Evolutionary conservation across 1,139 yeast species (phyloP).

Genomic region (Eremothecium cymbalariae): DNA sequence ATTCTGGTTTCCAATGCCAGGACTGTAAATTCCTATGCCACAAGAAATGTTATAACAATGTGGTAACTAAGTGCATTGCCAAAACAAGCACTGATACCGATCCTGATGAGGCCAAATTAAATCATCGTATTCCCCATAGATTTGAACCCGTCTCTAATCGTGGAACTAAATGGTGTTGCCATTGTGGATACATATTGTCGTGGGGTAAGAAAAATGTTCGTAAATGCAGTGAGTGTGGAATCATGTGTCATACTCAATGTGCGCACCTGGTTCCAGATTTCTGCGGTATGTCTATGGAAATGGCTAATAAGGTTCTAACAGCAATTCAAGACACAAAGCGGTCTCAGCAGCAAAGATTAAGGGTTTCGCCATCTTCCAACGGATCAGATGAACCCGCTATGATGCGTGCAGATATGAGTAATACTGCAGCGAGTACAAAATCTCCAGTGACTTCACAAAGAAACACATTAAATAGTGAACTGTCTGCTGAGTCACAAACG

Average conservation of each 20-base stretch:
- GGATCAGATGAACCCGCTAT: too few species aligned
- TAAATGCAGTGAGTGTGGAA: constrained; percentile 90
- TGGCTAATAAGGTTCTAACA: constrained; percentile 80
- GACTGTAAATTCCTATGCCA: constrained; percentile 94
- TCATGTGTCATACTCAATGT: constrained; percentile 89
- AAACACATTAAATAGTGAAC: too few species aligned
- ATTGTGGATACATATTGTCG: constrained; percentile 92
- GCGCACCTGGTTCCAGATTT: constrained; percentile 93
- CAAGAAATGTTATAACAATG: constrained; percentile 86
- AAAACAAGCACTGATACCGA: constrained; percentile 79
- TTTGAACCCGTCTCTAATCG: constrained; percentile 84
- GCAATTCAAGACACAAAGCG: constrained; percentile 77
- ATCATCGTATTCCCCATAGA: constrained; percentile 94
- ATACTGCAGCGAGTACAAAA: too few species aligned
- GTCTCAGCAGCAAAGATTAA: constrained; percentile 29
- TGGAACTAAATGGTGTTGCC: constrained; percentile 99
- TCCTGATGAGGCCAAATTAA: constrained; percentile 81
- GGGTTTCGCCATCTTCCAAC: constrained; percentile 6
- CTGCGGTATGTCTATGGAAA: constrained; percentile 98
- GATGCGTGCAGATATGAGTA: too few species aligned
- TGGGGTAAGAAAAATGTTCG: constrained; percentile 93
- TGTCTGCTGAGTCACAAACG: too few species aligned
- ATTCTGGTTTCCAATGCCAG: constrained; percentile 93
- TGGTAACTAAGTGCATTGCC: constrained; percentile 92
- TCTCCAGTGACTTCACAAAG: too few species aligned